phyloP scores from a whole-genome alignment of 78 protist species.

The Dictyostelium capitatum region DNA sequence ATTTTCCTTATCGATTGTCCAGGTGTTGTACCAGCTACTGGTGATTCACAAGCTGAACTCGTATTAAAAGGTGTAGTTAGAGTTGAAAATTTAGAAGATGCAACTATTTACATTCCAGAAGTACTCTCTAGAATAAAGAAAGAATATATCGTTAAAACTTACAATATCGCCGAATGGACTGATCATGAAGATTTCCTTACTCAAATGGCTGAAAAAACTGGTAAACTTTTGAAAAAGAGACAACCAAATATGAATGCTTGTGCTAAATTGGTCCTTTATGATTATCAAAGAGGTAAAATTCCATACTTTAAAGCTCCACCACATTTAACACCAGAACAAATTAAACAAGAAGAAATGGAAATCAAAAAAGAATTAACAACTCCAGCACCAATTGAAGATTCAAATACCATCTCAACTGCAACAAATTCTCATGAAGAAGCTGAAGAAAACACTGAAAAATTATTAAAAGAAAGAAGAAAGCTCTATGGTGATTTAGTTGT shows the following conservation, averaged over 20 bases:
- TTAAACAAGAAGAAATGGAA: not conserved
- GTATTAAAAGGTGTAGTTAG: constrained; percentile 96
- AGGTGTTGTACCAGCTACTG: constrained; percentile 95
- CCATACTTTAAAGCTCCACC: constrained; percentile 96
- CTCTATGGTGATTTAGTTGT: constrained; percentile 43
- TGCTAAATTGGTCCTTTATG: constrained; percentile 94
- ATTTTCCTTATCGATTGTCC: constrained; percentile 99
- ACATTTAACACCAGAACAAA: constrained; percentile 6
- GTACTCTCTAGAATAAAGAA: constrained; percentile 90
- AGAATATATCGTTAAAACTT: constrained; percentile 91
- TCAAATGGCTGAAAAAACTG: constrained; percentile 74
- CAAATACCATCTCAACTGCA: not conserved
- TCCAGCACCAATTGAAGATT: not conserved
- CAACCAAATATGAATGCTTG: constrained; percentile 92
- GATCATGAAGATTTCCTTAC: constrained; percentile 93
- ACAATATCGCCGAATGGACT: constrained; percentile 89
- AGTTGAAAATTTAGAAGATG: constrained; percentile 92
- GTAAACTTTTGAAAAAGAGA: constrained; percentile 89
- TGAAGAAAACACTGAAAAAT: constrained; percentile 2
- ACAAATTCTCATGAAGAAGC: not conserved
- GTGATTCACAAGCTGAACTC: constrained; percentile 90
- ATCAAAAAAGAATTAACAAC: not conserved
- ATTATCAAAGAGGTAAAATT: constrained; percentile 96
- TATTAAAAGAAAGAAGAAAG: constrained; percentile 44
- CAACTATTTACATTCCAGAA: constrained; percentile 87